Conservation (phyloP, 179 eudicot genomes). For the Drosera spatulata region DNA sequence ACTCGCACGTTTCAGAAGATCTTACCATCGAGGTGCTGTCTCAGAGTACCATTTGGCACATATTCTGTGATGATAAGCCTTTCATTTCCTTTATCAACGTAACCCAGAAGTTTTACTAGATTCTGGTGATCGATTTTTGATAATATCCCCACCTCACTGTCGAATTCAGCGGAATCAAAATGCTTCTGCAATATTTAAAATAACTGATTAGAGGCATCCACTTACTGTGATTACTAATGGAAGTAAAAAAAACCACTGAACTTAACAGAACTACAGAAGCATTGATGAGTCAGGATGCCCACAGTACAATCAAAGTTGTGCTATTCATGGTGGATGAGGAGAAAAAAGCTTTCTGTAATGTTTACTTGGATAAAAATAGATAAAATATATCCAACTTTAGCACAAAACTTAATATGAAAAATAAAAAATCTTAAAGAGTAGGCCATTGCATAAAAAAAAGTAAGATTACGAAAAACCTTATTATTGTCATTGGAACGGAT, state of each 20-base stretch:
- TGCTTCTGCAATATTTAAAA: slow-evolving; percentile 33
- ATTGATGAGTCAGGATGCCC: too few relatives aligned
- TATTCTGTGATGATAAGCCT: slow-evolving; percentile 85
- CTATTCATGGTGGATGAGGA: too few relatives aligned
- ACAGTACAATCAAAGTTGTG: too few relatives aligned
- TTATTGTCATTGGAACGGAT: too few relatives aligned
- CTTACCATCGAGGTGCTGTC: slow-evolving; percentile 98
- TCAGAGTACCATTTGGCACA: slow-evolving; percentile 84
- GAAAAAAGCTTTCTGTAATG: too few relatives aligned
- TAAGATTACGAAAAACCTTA: too few relatives aligned
- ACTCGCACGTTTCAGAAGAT: slow-evolving; percentile 9
- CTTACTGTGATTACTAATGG: neutral
- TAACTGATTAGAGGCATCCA: neutral
- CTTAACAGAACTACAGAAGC: neutral
- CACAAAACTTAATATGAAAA: too few relatives aligned
- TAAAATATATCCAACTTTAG: too few relatives aligned
- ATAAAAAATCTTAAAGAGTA: too few relatives aligned
- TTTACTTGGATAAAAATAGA: too few relatives aligned
- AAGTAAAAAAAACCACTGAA: neutral
- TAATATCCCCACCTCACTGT: slow-evolving; percentile 75
- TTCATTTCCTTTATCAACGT: slow-evolving; percentile 72
- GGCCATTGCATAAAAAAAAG: too few relatives aligned
- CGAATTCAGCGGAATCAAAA: slow-evolving; percentile 66
- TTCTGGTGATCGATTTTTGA: slow-evolving; percentile 82
- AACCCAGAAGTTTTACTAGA: slow-evolving; percentile 83